Base-by-base conservation (phyloP, 805 yeast genomes). In the Barnettozyma pratensis region DNA sequence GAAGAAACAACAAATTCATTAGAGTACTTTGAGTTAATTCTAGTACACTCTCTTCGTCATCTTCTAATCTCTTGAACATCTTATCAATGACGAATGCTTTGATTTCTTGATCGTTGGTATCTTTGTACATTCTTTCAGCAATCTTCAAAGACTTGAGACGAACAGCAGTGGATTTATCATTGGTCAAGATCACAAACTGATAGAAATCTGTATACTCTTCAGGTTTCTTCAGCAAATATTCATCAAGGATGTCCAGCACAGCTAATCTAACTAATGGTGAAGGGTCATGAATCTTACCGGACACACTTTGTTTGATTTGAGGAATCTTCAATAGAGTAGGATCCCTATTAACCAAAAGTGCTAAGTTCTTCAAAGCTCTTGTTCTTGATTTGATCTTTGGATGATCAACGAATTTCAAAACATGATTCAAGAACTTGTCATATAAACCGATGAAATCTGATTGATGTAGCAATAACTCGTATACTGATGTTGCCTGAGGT, bases 191-290 rank as follows among this genome's bases (percentile, higher is more conserved):
- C 35, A 56, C 39, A 2, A 46, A 75, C 7, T 61, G 65, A 58
- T 79, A 79, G 53, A 77, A 82, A 29, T 73, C 74, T 3, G 72
- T 71, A 25, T 77, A 68, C 31, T 74, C 60, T 4, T 69, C 73
- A 0, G 80, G 77, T 44, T 71, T 71, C 2, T 68, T 55, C 3
- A 66, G 57, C 37, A 82, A 59, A 47, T 74, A 78, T 45, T 70
- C 72, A 9, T 75, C 73, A 28, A 89, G 64, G 37, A 89, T 70
- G 39, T 87, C 94, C 30, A 89, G 67, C 3, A 83, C 83, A 0
- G 95, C 87, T 56, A 85, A 90, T 49, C 89, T 74, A 0, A 88
- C 92, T 37, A 83, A 74, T 0, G 95, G 80, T 3, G 89, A 85
- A 0, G 75, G 59, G 52, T 85, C 92, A 5, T 60, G 64, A 37